phyloP scores from a whole-genome alignment of 202 grass and related monocot genomes.

The Schoenoplectus triqueter region DNA sequence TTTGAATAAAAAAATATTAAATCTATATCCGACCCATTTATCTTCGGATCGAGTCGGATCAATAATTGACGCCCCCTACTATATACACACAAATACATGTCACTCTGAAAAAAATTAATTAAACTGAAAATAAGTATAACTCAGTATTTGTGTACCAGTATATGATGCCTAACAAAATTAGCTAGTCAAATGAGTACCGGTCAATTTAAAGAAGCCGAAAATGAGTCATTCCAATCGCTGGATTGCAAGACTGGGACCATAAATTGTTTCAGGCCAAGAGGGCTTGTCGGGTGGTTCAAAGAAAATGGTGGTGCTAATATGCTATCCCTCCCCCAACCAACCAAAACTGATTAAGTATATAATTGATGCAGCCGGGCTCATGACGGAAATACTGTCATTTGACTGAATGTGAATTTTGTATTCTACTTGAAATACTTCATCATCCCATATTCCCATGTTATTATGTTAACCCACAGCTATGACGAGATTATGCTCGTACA shows the following conservation, averaged over 20 bases:
- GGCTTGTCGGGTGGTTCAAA: conserved; percentile 33
- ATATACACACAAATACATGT: too few relatives aligned
- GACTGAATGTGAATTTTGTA: conserved; percentile 36
- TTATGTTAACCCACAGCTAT: not conserved
- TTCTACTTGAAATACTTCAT: conserved; percentile 24
- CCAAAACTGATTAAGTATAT: not conserved
- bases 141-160: too few relatives aligned
- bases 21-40: too few relatives aligned
- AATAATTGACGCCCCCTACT: too few relatives aligned
- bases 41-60: too few relatives aligned
- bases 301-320: not conserved
- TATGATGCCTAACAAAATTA: not conserved
- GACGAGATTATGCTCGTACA: not conserved
- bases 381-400: conserved; percentile 12
- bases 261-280: not conserved
- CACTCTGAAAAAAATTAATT: too few relatives aligned
- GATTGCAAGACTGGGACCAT: not conserved
- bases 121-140: too few relatives aligned
- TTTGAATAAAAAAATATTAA: too few relatives aligned
- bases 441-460: not conserved
- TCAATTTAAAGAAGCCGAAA: not conserved
- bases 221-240: not conserved
- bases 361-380: not conserved
- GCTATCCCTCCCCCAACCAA: not conserved
- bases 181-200: not conserved